Conservation (phyloP, 306 rosid species). For the Neltuma alba region DNA sequence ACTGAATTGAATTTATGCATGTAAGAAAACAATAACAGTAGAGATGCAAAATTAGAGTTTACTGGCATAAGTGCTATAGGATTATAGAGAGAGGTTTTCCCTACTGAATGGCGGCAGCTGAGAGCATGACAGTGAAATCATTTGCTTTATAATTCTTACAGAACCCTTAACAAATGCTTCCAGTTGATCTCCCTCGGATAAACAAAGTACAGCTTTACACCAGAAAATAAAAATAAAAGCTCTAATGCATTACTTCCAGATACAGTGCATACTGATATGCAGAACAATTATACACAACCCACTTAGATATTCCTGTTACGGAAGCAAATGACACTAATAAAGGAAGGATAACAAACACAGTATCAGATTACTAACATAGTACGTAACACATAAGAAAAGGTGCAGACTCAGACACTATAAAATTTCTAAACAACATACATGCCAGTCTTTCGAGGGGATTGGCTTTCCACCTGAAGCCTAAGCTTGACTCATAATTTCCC, state of each 20-base stretch:
- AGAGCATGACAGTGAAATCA: slow-evolving; percentile 14
- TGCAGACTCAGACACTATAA: no score
- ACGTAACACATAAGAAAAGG: not conserved
- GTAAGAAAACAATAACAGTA: slow-evolving; percentile 4
- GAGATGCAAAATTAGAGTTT: not conserved
- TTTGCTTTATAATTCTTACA: slow-evolving; percentile 17
- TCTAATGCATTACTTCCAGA: no score
- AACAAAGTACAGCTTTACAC: not conserved
- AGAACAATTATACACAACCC: not conserved
- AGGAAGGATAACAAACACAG: not conserved
- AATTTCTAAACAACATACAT: not conserved
- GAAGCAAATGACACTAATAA: not conserved
- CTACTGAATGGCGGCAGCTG: slow-evolving; percentile 3
- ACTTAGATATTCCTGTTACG: not conserved
- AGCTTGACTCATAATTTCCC: no score
- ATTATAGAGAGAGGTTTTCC: not conserved
- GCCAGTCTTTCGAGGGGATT: not conserved
- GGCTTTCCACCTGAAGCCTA: no score
- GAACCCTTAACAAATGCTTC: not conserved
- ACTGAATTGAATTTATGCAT: slow-evolving; percentile 9
- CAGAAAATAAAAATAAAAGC: no score
- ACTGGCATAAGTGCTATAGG: not conserved
- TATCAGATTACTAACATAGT: no score
- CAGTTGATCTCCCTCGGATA: not conserved
- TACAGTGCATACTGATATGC: no score